phyloP scores from a whole-genome alignment of 257 asterid species.

The Ajuga chamaepitys region DNA sequence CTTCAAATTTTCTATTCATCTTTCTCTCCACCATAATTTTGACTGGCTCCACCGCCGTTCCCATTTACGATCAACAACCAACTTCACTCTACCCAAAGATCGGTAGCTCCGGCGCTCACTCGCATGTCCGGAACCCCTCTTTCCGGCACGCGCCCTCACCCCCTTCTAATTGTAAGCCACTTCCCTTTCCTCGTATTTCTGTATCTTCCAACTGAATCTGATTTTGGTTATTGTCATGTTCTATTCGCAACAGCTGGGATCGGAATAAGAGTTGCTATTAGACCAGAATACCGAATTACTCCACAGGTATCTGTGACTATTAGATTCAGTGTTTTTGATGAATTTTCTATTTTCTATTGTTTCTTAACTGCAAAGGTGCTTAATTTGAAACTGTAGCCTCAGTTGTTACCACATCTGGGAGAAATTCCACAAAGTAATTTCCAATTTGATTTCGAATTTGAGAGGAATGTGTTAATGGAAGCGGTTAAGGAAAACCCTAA shows the following conservation, averaged over 20 bases:
- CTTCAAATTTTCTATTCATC: no score
- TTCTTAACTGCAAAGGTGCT: no score
- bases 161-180: slow-evolving; percentile 26
- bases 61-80: slow-evolving; percentile 33
- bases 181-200: neutral
- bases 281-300: slow-evolving; percentile 50
- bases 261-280: no score
- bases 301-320: slow-evolving; percentile 40
- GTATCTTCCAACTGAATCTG: neutral
- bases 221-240: no score
- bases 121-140: slow-evolving; percentile 36
- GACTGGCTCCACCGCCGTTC: slow-evolving; percentile 27
- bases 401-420: no score
- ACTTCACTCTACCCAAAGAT: slow-evolving; percentile 42
- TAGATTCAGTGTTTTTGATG: neutral
- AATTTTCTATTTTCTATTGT: neutral
- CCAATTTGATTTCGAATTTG: no score
- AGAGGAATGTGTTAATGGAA: slow-evolving; percentile 69
- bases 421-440: no score
- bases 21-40: no score
- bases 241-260: no score
- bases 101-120: slow-evolving; percentile 29
- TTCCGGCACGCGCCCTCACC: slow-evolving; percentile 36
- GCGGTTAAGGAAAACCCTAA: slow-evolving; percentile 75
- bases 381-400: no score